These are phyloP conservation scores for Talaromyces sp. DNA, from an alignment of 2,329 filamentous ascomycete species.

Conservation along the genomic window DNA sequence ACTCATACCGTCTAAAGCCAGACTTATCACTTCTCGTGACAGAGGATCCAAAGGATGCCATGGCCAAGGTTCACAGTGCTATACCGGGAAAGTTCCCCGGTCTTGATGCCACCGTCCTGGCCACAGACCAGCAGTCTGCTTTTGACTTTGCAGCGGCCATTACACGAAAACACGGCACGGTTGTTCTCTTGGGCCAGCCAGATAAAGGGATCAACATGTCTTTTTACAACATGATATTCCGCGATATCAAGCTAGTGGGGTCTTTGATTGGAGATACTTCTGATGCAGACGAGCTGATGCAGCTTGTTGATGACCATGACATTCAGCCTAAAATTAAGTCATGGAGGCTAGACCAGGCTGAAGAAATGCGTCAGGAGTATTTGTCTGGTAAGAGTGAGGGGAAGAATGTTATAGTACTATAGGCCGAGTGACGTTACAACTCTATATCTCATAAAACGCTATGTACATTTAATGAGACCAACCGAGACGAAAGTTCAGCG, in stretches of 20 bases:
- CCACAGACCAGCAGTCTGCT: slow-evolving; percentile 50
- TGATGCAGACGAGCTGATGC: slow-evolving; percentile 44
- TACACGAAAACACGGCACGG: slow-evolving; percentile 55
- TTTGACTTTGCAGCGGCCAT: slow-evolving; percentile 51
- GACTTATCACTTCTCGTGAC: background rate
- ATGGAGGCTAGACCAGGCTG: slow-evolving; percentile 15
- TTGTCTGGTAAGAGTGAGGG: slow-evolving; percentile 6
- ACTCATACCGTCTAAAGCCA: slow-evolving; percentile 39
- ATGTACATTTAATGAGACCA: background rate
- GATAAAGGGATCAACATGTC: slow-evolving; percentile 27
- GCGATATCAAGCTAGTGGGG: slow-evolving; percentile 48
- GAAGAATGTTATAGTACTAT: slow-evolving; percentile 13
- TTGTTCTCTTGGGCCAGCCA: slow-evolving; percentile 56
- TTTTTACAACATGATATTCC: slow-evolving; percentile 42
- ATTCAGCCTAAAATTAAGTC: slow-evolving; percentile 12
- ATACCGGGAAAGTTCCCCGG: slow-evolving; percentile 50
- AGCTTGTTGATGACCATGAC: slow-evolving; percentile 19
- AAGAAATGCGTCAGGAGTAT: slow-evolving; percentile 15
- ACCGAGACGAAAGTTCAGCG: background rate
- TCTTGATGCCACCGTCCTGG: slow-evolving; percentile 50
- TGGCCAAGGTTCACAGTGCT: background rate
- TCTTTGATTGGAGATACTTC: slow-evolving; percentile 39
- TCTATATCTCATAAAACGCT: background rate
- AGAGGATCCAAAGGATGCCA: background rate
- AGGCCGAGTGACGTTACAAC: background rate